These are phyloP conservation scores for Fusarium annulatum DNA, from an alignment of 2,329 filamentous ascomycete species.

Conservation along the genomic window DNA sequence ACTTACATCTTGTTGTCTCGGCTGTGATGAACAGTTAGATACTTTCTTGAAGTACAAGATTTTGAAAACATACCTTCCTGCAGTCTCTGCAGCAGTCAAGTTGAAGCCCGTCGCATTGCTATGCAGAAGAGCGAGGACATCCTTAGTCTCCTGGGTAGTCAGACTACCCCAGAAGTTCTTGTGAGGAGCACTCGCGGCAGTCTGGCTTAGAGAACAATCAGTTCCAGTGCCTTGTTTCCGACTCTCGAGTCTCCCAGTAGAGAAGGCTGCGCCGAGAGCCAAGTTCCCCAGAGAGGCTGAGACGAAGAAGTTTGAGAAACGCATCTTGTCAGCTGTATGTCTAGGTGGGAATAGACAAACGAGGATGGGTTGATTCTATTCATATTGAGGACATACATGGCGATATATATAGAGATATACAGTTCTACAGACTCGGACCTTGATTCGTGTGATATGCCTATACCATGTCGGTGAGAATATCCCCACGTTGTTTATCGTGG, in stretches of 20 bases:
- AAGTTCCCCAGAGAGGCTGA: neutral
- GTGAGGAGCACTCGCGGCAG: neutral
- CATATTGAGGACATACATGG: too few species aligned
- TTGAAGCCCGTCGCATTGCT: neutral
- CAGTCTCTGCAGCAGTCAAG: neutral
- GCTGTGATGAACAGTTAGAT: neutral
- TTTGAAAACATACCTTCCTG: neutral
- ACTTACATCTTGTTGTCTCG: slow-evolving; percentile 7
- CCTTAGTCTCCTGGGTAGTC: neutral
- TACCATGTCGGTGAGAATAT: neutral
- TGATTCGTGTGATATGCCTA: neutral
- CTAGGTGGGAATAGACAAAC: neutral
- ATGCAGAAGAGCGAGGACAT: neutral
- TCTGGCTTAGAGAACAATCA: neutral
- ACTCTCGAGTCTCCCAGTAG: neutral
- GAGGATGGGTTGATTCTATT: neutral
- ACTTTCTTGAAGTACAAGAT: too few species aligned
- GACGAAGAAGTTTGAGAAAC: neutral
- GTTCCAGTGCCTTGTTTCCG: neutral
- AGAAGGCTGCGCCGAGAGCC: neutral
- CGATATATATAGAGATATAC: neutral
- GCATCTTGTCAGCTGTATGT: neutral
- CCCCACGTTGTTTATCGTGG: neutral
- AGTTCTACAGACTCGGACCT: neutral
- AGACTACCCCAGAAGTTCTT: slow-evolving; percentile 12